A percentile compares a stretch with the other conserved stretches of the same genome.
Evolutionary conservation across 352 stramenopile species (phyloP).

Genomic region (Globisporangium mamillatum): DNA sequence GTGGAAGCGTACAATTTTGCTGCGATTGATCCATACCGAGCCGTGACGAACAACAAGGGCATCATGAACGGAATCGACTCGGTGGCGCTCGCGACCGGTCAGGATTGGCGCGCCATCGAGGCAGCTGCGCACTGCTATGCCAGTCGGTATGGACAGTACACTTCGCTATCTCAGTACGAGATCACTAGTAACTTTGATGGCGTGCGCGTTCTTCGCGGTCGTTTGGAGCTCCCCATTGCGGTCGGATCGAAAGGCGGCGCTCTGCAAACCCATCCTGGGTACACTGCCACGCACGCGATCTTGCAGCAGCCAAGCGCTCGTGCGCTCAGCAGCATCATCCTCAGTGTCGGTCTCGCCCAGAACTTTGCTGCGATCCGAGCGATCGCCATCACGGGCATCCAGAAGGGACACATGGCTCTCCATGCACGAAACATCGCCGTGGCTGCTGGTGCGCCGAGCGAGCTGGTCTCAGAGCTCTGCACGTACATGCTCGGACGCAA

Average conservation of each 20-base stretch:
- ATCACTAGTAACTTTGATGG: constrained; percentile 33
- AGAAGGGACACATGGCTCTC: constrained; percentile 86
- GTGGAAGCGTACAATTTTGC: constrained; percentile 87
- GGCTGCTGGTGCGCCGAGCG: constrained; percentile 67
- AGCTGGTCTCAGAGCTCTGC: constrained; percentile 81
- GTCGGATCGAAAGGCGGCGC: constrained; percentile 83
- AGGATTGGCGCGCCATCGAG: constrained; percentile 87
- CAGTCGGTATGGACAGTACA: constrained; percentile 73
- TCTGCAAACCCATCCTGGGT: constrained; percentile 79
- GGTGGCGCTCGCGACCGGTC: constrained; percentile 74
- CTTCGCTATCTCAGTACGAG: constrained; percentile 78
- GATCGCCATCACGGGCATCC: constrained; percentile 85
- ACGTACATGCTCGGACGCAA: constrained; percentile 84
- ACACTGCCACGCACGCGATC: constrained; percentile 74
- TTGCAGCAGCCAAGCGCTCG: constrained; percentile 65
- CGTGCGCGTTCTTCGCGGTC: constrained; percentile 56
- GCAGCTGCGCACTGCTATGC: constrained; percentile 80
- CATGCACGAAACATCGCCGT: constrained; percentile 86
- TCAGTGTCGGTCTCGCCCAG: constrained; percentile 81
- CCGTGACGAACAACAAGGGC: constrained; percentile 89
- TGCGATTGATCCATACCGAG: constrained; percentile 74
- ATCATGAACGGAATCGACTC: constrained; percentile 89
- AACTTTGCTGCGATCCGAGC: constrained; percentile 85
- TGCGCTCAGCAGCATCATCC: constrained; percentile 62
- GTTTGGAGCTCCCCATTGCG: constrained; percentile 73